phyloP scores from a whole-genome alignment of 208 protist genomes.

The Trypanosoma congolense region DNA sequence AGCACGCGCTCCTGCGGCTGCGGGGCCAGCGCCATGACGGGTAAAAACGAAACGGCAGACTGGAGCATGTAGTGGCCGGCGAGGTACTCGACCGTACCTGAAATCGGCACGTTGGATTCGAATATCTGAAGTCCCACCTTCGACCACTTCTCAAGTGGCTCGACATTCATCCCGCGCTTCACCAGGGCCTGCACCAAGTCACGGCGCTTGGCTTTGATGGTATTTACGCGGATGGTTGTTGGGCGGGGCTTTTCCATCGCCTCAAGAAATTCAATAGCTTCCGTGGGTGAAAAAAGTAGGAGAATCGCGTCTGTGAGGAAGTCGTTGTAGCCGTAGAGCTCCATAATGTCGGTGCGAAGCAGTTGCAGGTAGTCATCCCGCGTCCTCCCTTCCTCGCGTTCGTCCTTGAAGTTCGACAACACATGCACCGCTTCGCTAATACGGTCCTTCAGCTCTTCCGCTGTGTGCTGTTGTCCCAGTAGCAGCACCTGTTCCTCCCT shows the following conservation, averaged over 20 bases:
- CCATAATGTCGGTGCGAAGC: conserved; percentile 87
- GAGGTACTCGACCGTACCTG: conserved; percentile 99
- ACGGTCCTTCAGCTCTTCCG: conserved; percentile 79
- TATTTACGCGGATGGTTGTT: conserved; percentile 98
- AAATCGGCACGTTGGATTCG: conserved; percentile 96
- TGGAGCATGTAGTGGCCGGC: conserved; percentile 99
- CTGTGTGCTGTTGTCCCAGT: conserved; percentile 56
- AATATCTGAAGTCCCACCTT: conserved; percentile 98
- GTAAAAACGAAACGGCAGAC: conserved; percentile 97
- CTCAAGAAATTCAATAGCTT: conserved; percentile 96
- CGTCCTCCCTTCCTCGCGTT: conserved; percentile 77
- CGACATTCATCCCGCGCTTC: conserved; percentile 96
- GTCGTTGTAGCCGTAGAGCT: conserved; percentile 95
- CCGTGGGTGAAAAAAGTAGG: conserved; percentile 91
- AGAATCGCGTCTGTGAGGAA: conserved; percentile 93
- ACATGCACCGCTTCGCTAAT: conserved; percentile 90
- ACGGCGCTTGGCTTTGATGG: conserved; percentile 93
- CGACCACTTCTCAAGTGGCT: conserved; percentile 94
- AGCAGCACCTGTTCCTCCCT: conserved; percentile 40
- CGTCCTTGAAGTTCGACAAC: conserved; percentile 90
- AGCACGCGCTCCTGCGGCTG: conserved; percentile 93
- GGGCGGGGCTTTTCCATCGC: conserved; percentile 97
- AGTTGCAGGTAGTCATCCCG: conserved; percentile 92
- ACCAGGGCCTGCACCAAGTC: conserved; percentile 95
- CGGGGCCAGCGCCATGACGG: conserved; percentile 96